Evolutionary conservation across 306 rosid genomes (phyloP).

Genomic region (Elaeagnus macrophylla): DNA sequence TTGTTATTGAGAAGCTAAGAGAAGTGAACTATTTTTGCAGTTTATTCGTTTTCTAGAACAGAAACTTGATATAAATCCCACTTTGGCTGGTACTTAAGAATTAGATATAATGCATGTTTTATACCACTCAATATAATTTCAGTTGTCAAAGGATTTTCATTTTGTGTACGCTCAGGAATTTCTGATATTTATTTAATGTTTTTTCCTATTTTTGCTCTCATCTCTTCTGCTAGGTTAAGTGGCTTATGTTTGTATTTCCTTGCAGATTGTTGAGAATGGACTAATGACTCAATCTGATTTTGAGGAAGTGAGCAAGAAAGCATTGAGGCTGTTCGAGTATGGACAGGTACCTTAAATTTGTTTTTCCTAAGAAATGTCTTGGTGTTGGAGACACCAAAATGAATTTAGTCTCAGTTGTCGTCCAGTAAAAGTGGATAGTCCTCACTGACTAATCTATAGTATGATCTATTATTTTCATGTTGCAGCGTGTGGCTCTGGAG

Average conservation of each 20-base stretch:
- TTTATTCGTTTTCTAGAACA: no score
- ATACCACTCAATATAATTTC: no score
- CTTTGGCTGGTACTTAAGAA: no score
- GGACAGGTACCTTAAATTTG: conserved; percentile 60
- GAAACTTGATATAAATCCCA: no score
- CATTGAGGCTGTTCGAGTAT: conserved; percentile 61
- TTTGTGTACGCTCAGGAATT: no score
- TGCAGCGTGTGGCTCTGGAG: conserved; percentile 74
- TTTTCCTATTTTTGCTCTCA: neutral
- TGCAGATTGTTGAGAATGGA: conserved; percentile 60
- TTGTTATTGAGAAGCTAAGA: neutral
- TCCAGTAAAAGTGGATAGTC: neutral
- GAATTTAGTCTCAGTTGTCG: no score
- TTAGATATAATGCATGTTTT: no score
- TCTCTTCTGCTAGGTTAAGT: conserved; percentile 6
- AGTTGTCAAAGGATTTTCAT: no score
- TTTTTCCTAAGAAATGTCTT: no score
- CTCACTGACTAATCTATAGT: neutral
- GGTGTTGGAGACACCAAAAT: no score
- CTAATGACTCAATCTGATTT: conserved; percentile 76
- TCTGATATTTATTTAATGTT: no score
- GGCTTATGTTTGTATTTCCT: conserved; percentile 17
- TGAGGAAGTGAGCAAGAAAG: conserved; percentile 72
- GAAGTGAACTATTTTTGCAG: no score
- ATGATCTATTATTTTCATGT: conserved; percentile 15